Evolutionary conservation across 345 rosid genomes (phyloP).

Genomic region (Carallia pectinifolia): DNA sequence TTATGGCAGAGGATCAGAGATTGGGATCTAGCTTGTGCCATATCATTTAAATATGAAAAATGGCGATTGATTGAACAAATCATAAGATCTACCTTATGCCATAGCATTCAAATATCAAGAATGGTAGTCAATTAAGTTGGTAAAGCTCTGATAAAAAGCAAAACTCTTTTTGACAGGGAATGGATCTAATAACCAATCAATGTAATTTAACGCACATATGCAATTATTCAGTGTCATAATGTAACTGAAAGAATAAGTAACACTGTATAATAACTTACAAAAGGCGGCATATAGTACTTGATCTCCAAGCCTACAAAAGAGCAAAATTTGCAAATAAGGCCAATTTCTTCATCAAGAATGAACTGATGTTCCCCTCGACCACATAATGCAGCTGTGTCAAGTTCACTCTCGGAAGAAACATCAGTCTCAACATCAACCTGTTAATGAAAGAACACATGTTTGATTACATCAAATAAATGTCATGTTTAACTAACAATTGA

Average conservation of each 20-base stretch:
- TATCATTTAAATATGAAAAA: no score
- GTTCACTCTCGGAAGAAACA: conserved; percentile 1
- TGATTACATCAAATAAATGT: not conserved
- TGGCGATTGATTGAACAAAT: no score
- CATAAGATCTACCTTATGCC: no score
- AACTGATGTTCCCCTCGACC: conserved; percentile 41
- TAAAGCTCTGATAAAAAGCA: no score
- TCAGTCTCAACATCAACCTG: conserved; percentile 15
- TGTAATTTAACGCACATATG: no score
- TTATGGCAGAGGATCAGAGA: no score
- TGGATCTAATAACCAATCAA: no score
- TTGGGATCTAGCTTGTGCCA: no score
- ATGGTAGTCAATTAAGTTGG: no score
- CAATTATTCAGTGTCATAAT: no score
- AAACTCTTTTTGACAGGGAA: no score
- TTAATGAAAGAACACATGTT: not conserved
- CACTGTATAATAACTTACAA: conserved; percentile 36
- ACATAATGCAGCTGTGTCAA: conserved; percentile 19
- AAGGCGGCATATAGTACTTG: conserved; percentile 36
- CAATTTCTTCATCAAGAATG: conserved; percentile 53
- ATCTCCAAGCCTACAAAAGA: conserved; percentile 36
- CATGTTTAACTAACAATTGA: not conserved
- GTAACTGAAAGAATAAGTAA: not conserved
- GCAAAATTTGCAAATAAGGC: conserved; percentile 45
- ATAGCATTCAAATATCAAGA: no score